Conservation (phyloP, 371 early-diverging fungal genomes). For the Rhizopus stolonifer region DNA sequence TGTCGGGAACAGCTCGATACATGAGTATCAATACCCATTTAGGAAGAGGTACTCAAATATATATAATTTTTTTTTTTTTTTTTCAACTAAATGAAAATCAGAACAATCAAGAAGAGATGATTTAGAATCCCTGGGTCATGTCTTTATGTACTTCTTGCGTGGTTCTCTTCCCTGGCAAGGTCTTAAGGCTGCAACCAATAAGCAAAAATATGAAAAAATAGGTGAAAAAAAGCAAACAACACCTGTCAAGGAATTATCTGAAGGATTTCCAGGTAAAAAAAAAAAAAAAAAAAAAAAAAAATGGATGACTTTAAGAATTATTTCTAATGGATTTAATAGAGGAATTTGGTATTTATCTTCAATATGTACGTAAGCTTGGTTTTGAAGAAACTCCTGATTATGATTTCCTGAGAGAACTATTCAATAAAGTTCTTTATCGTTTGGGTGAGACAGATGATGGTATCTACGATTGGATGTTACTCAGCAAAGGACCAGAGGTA, state of each 20-base stretch:
- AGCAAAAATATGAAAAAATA: conserved; percentile 98
- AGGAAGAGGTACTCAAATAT: conserved; percentile 54
- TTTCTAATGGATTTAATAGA: conserved; percentile 43
- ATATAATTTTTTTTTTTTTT: background rate
- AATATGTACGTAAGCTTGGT: conserved; percentile 90
- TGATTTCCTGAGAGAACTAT: conserved; percentile 82
- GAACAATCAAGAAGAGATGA: conserved; percentile 99
- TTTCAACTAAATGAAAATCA: background rate
- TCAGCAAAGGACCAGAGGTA: conserved; percentile 61
- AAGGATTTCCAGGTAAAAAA: conserved; percentile 75
- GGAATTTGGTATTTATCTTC: conserved; percentile 90
- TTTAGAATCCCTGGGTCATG: conserved; percentile 98
- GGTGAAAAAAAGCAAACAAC: conserved; percentile 97
- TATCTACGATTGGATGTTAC: conserved; percentile 95
- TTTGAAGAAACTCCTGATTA: conserved; percentile 99
- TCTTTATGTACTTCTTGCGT: conserved; percentile 98
- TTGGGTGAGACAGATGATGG: conserved; percentile 84
- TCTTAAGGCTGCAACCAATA: conserved; percentile 96
- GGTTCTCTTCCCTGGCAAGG: conserved; percentile 99
- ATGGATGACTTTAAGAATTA: no score
- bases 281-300: no score
- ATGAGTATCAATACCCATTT: conserved; percentile 95
- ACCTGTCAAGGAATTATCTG: conserved; percentile 90
- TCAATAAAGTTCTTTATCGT: conserved; percentile 81
- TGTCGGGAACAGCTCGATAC: conserved; percentile 96